Evolutionary conservation across 805 yeast genomes (phyloP), one percentile per base, ranked within the genome.

Genomic region (Metschnikowia kofuensis): DNA sequence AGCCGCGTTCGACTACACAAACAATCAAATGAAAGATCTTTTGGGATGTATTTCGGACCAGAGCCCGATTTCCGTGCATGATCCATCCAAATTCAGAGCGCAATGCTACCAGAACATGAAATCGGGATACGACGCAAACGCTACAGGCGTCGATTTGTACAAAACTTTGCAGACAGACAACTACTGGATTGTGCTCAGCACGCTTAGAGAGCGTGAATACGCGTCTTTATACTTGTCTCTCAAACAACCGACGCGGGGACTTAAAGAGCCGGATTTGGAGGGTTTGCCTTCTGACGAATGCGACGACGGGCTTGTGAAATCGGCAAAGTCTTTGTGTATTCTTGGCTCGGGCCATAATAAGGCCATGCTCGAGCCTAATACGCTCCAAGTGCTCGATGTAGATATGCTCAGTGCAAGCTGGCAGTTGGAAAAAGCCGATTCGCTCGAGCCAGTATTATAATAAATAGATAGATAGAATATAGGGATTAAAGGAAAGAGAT

Each of bases 81-180:
- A 45, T 13, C 16, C 38, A 8, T 47, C 48, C 2, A 35, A 42
- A n/a, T 42, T 53, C 34, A 16, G 9, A 10, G 21, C 37, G 4
- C 38, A 21, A n/a, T 40, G 55, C 44, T 56, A 56, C 45, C 42
- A 38, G 26, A 47, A 45, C 44, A 34, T 44, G 21, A 31, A 31
- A 12, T 42, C 43, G 15, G 44, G 52, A 9, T 47, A 45, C 38
- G 60, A 56, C 35, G 38, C 39, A 4, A 42, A 45, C n/a, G 36
- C 53, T 13, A 31, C 15, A 10, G 55, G 58, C 2, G 26, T 28
- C 4, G 58, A 56, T 41, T 49, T 56, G 46, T 47, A 47, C 37
- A 54, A 51, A 16, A 53, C 58, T 7, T 36, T 56, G 4, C 60
- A 56, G 31, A 53, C 60, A 2, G 60, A 56, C 42, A 55, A 55